Evolutionary conservation across 768 basidiomycete species (phyloP).

Genomic region (Mrakia gelida): DNA sequence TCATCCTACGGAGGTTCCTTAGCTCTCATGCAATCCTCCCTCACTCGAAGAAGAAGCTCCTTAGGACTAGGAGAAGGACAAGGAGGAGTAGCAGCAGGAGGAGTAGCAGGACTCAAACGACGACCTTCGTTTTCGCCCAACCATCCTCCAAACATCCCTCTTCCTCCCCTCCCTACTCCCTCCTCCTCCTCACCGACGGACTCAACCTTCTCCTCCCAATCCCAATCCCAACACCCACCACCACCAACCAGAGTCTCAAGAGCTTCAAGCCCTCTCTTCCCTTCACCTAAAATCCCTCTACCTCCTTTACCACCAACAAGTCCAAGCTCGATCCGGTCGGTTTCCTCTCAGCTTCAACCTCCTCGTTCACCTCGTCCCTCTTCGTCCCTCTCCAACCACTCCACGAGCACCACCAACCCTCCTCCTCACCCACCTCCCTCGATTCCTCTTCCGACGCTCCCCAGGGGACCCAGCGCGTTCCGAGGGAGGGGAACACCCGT

Average conservation of each 20-base stretch:
- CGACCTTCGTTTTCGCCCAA: not conserved
- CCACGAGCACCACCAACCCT: not conserved
- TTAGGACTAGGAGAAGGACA: not conserved
- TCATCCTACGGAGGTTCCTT: not conserved
- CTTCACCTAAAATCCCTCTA: not conserved
- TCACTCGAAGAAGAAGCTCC: not conserved
- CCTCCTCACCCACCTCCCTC: slow-evolving; percentile 1
- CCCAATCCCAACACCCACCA: too few relatives aligned
- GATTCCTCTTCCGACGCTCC: not conserved
- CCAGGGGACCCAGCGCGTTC: not conserved
- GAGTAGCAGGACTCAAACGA: not conserved
- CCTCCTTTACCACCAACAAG: not conserved
- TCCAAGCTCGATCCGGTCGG: not conserved
- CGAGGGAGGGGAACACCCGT: not conserved
- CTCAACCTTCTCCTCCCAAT: not conserved
- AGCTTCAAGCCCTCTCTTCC: too few relatives aligned
- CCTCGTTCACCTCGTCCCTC: not conserved
- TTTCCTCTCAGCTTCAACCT: not conserved
- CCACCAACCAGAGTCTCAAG: too few relatives aligned
- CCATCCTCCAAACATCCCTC: not conserved
- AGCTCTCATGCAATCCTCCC: not conserved
- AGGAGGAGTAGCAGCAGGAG: not conserved
- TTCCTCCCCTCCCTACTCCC: not conserved
- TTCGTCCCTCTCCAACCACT: not conserved
- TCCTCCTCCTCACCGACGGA: not conserved